These are phyloP conservation scores for Biancaea sappan DNA, from an alignment of 306 rosid species.

Conservation along the genomic window DNA sequence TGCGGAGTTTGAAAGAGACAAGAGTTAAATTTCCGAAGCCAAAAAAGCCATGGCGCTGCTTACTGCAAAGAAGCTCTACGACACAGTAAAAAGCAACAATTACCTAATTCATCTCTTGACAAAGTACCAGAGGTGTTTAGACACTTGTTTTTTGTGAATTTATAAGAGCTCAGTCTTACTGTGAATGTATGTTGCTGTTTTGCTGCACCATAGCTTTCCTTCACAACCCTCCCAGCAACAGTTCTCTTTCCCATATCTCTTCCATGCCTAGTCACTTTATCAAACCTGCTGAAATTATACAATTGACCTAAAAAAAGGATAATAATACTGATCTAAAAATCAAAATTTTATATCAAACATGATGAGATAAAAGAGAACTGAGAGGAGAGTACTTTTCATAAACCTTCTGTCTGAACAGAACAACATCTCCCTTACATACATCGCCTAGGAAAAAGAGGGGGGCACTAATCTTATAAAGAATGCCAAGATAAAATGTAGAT, in stretches of 20 bases:
- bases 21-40: background rate
- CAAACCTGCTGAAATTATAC: conserved; percentile 55
- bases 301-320: background rate
- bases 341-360: conserved; percentile 25
- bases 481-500: conserved; percentile 13
- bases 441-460: conserved; percentile 60
- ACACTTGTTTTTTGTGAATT: background rate
- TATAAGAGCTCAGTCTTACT: conserved; percentile 44
- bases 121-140: conserved; percentile 22
- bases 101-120: conserved; percentile 17
- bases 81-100: conserved; percentile 13
- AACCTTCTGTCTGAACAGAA: conserved; percentile 75
- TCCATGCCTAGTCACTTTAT: conserved; percentile 65
- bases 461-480: conserved; percentile 22
- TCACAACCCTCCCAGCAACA: conserved; percentile 74
- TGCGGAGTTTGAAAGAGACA: background rate
- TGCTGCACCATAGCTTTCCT: conserved; percentile 82
- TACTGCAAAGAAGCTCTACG: background rate
- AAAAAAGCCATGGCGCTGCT: conserved; percentile 25
- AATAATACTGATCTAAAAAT: background rate
- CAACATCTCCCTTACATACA: conserved; percentile 80
- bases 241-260: conserved; percentile 61
- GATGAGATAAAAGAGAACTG: conserved; percentile 19
- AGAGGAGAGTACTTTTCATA: conserved; percentile 54
- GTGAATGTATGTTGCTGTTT: conserved; percentile 89